Base-by-base conservation (phyloP, 345 rosid species). In the Brassica carinata region DNA sequence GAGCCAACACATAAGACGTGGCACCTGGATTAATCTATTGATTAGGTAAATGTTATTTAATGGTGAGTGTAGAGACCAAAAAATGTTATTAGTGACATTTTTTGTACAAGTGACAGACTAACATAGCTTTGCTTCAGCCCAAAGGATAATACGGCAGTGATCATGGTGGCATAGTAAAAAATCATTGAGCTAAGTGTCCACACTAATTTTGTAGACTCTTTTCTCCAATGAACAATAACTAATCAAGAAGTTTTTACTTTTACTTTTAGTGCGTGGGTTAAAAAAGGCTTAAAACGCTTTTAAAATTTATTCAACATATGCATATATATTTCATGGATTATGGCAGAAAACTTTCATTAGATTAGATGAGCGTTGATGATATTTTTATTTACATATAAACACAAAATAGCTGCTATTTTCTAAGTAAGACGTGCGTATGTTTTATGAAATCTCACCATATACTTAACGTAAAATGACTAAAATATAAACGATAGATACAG, bases 1-100 rank as follows among this genome's bases (percentile, higher is more conserved):
- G 58, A 78, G 73, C 84, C 86, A 83, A 78, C 89, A 78, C 78
- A 76, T 30, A 51, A 43, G 74, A 79, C 71, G 74, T 74, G 82
- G 73, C 78, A 73, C 64, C 45, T 29, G 73, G 57, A 64, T 65
- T 69, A 81, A 57, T 69, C 19, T 48, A 76, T 76, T 66, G 61
- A 66, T 72, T 66, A 72, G 61, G 68, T 79, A 38, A 45, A 27
- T 7, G 11, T 63, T 71, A 33, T 33, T 51, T 78, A 48, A 71
- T 70, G 40, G 8, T 71, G 9, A 31, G 14, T 0, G 51, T 45
- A 33, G 19, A 48, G 6, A 19, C 34, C 1, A 3, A 70, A 9
- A 68, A 18, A 17, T 62, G 53, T 31, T 45, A 57, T 30, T n/a
- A 62, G 4, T 64, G 40, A 70, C 36, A 64, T 78, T 62, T 33